These are phyloP conservation scores for Sanguinoderma infundibulare DNA, from an alignment of 1,284 basidiomycete species.

Conservation along the genomic window DNA sequence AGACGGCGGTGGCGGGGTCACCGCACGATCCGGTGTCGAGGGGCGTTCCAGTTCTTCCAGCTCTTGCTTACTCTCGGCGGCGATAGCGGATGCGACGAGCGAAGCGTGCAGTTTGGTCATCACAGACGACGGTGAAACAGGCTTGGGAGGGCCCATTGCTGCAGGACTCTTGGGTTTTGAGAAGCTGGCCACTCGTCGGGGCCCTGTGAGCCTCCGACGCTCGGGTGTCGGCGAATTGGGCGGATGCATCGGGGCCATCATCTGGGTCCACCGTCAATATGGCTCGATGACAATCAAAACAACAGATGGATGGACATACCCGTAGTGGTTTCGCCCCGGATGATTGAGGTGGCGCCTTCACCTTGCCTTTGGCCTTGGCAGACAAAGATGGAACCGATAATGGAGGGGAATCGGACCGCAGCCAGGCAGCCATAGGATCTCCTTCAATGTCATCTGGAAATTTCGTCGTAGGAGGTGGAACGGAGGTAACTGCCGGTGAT, in stretches of 20 bases:
- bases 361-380: constrained; percentile 17
- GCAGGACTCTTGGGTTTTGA: not conserved
- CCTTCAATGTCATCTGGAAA: constrained; percentile 12
- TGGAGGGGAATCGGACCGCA: constrained; percentile 13
- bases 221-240: constrained; percentile 58
- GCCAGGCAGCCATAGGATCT: constrained; percentile 18
- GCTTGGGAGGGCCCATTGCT: not conserved
- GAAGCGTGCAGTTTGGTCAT: constrained; percentile 20
- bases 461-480: not conserved
- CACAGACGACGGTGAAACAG: not conserved
- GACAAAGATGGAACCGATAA: constrained; percentile 5
- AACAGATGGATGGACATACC: constrained; percentile 14
- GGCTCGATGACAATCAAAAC: no score
- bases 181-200: not conserved
- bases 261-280: not conserved
- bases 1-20: constrained; percentile 8
- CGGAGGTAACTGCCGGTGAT: constrained; percentile 17
- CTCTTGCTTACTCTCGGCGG: constrained; percentile 8
- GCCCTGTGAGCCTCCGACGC: constrained; percentile 28
- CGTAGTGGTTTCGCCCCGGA: constrained; percentile 13
- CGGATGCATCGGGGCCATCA: constrained; percentile 37
- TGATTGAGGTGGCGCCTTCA: not conserved
- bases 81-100: constrained; percentile 14
- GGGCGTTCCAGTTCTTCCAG: constrained; percentile 2
- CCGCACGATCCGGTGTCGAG: constrained; percentile 8